Evolutionary conservation across 495 filamentous ascomycete species (phyloP).

Genomic region (Podospora appendiculata): DNA sequence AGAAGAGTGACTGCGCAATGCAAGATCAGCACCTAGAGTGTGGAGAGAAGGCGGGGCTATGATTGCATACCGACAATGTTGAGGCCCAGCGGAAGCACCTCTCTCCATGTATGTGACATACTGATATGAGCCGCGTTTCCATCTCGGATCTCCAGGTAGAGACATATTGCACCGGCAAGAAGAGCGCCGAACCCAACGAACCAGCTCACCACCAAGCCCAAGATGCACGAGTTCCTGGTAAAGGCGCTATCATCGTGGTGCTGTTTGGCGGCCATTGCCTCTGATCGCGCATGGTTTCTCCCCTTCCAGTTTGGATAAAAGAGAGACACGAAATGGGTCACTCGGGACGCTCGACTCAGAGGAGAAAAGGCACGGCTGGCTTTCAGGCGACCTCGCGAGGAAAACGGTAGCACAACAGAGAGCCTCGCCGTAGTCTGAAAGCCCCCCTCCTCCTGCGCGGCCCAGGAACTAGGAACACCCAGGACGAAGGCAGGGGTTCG

Average conservation of each 20-base stretch:
- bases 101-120: slow-evolving; percentile 15
- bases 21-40: background rate
- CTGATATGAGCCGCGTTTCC: slow-evolving; percentile 7
- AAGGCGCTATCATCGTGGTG: slow-evolving; percentile 12
- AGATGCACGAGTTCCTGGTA: slow-evolving; percentile 10
- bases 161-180: slow-evolving; percentile 9
- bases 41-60: background rate
- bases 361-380: no score
- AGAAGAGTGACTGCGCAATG: slow-evolving; percentile 19
- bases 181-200: slow-evolving; percentile 10
- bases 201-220: slow-evolving; percentile 15
- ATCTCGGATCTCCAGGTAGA: slow-evolving; percentile 10
- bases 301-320: background rate
- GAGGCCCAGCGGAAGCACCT: slow-evolving; percentile 15
- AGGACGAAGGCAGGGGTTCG: background rate
- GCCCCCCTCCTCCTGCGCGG: background rate
- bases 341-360: background rate
- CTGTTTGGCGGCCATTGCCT: slow-evolving; percentile 8
- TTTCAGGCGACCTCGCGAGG: background rate
- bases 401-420: background rate
- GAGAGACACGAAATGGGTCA: background rate
- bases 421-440: background rate
- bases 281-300: no score
- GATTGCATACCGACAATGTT: slow-evolving; percentile 19
- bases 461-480: background rate